phyloP scores from a whole-genome alignment of 2,329 filamentous ascomycete species.

The Talaromyces sp. region DNA sequence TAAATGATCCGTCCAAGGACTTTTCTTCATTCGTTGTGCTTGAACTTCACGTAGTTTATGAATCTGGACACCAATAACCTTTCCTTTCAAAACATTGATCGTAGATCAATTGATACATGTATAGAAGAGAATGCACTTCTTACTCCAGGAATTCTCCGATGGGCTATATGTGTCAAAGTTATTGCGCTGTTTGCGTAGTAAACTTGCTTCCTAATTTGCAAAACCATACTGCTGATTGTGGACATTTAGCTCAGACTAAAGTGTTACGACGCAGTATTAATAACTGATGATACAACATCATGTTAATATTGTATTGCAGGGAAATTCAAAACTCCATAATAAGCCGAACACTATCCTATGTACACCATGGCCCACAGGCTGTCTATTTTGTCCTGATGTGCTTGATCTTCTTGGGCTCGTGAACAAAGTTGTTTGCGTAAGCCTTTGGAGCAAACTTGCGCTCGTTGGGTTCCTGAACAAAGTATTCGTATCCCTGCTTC shows the following conservation, averaged over 20 bases:
- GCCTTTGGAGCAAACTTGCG: constrained; percentile 84
- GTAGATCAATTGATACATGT: too few relatives aligned
- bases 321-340: not conserved
- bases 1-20: not conserved
- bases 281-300: not conserved
- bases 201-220: not conserved
- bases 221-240: not conserved
- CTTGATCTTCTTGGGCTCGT: constrained; percentile 82
- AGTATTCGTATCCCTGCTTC: constrained; percentile 99
- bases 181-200: not conserved
- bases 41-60: not conserved
- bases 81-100: not conserved
- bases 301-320: not conserved
- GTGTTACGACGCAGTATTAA: not conserved
- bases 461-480: constrained; percentile 92
- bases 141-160: not conserved
- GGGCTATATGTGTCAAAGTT: not conserved
- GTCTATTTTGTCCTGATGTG: constrained; percentile 72
- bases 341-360: constrained; percentile 1
- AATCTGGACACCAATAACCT: too few relatives aligned
- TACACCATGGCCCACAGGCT: constrained; percentile 15
- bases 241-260: not conserved
- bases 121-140: not conserved
- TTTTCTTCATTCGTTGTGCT: not conserved
- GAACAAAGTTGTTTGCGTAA: constrained; percentile 94